Evolutionary conservation across 176 grass and related monocot species (phyloP).

Genomic region (Melocanna baccifera): DNA sequence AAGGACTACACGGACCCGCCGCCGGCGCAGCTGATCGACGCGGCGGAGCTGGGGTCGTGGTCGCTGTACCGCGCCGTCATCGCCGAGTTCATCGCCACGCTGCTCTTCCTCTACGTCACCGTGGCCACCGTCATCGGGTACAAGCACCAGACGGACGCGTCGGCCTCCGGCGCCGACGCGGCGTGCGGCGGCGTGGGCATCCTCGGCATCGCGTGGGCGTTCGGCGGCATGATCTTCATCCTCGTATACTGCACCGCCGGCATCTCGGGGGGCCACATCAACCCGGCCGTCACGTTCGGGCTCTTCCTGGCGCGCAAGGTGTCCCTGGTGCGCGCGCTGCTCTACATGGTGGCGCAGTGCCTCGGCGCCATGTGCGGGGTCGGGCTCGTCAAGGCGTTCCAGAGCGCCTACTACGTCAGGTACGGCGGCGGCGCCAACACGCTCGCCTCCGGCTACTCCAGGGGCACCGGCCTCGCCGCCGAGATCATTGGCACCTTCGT

Average conservation of each 20-base stretch:
- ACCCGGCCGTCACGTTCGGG: conserved; percentile 91
- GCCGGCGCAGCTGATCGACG: conserved; percentile 63
- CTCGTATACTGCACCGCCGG: conserved; percentile 99
- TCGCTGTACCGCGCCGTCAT: conserved; percentile 86
- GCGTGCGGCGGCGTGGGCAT: conserved; percentile 74
- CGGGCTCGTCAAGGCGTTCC: conserved; percentile 84
- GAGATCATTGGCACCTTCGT: conserved; percentile 99
- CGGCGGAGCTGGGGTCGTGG: conserved; percentile 69
- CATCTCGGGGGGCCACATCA: conserved; percentile 92
- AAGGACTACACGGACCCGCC: conserved; percentile 96
- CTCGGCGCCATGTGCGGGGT: conserved; percentile 89
- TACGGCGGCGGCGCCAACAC: conserved; percentile 86
- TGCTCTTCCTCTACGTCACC: conserved; percentile 90
- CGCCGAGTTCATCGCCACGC: conserved; percentile 89
- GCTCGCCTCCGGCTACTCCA: conserved; percentile 63
- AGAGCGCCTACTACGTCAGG: conserved; percentile 66
- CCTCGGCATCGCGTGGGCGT: conserved; percentile 95
- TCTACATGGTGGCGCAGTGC: conserved; percentile 93
- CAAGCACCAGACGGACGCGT: conserved; percentile 51
- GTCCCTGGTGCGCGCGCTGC: conserved; percentile 74
- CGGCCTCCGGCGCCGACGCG: background rate
- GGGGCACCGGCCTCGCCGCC: conserved; percentile 77
- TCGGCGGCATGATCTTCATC: conserved; percentile 98
- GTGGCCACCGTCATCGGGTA: conserved; percentile 88
- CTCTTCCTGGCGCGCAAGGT: conserved; percentile 84